Base-by-base conservation (phyloP, 352 stramenopile species). In the Pythium sukuiense region DNA sequence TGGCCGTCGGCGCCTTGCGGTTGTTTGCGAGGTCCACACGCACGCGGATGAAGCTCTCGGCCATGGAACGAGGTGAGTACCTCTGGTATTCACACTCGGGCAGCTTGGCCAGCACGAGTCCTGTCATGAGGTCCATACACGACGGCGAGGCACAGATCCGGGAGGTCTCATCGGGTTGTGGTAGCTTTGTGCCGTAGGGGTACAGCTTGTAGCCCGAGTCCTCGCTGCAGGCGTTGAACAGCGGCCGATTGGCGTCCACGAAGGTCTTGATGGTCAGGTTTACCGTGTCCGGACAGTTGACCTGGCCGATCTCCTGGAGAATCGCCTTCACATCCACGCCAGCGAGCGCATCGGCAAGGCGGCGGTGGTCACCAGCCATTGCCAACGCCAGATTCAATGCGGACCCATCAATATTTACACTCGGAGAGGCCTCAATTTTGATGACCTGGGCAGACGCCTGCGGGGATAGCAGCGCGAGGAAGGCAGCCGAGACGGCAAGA, bases 41-140 rank as follows among this genome's bases (percentile, higher is more conserved):
- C 20, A 71, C 55, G 35, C 66, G 70, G n/a, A 76, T 55, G 35
- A 76, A 72, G 35, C 55, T 67, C 29, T 76, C 66, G 41, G 61
- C 62, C 4, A 76, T 27, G 27, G 70, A 73, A 12, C 62, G 53
- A 9, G 55, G 46, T 29, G 63, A 73, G 62, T 71, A 71, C 14
- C 60, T n/a, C 16, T 69, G 46, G 48, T 66, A 70, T 11, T 67
- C 62, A 45, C 72, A 78, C 27, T 76, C 68, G 27, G 72, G 72
- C 18, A 78, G 49, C 54, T 76, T 73, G 32, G 59, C 64, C 18
- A 76, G 58, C 41, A 76, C 59, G 39, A 78, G 30, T 7, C 71
- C 71, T 0, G 71, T 65, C 37, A 77, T 39, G 27, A 77, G 14
- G 41, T 75, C 68, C 64, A 71, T 69, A 37, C 72, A 78, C 1